These are phyloP conservation scores for Ophiostoma quercus DNA, from an alignment of 2,329 filamentous ascomycete genomes.

Conservation along the genomic window DNA sequence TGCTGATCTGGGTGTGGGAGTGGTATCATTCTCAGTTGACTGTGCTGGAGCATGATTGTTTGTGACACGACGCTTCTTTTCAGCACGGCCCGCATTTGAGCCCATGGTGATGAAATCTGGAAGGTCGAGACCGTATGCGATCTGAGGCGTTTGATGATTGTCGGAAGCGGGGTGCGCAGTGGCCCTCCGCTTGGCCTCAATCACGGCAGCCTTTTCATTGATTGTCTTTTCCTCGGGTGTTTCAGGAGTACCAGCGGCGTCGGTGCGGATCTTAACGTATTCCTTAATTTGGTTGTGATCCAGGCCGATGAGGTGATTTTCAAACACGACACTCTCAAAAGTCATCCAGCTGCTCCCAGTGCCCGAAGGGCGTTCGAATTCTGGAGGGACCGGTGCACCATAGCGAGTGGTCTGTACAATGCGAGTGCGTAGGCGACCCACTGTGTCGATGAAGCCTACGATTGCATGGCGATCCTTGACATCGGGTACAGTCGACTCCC, in stretches of 20 bases:
- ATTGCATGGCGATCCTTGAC: conserved; percentile 52
- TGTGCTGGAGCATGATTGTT: conserved; percentile 9
- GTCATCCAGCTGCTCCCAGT: conserved; percentile 61
- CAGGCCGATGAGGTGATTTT: conserved; percentile 50
- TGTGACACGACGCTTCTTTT: conserved; percentile 45
- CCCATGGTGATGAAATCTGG: conserved; percentile 38
- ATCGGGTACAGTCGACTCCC: conserved; percentile 50
- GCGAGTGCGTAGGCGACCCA: conserved; percentile 56
- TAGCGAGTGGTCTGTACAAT: conserved; percentile 48
- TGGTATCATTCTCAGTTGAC: conserved; percentile 4
- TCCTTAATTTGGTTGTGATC: conserved; percentile 57
- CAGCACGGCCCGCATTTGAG: conserved; percentile 31
- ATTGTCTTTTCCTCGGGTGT: conserved; percentile 38
- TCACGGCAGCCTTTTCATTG: conserved; percentile 42
- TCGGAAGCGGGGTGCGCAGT: conserved; percentile 41
- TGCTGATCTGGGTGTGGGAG: neutral
- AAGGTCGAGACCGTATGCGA: conserved; percentile 49
- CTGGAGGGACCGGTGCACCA: conserved; percentile 44
- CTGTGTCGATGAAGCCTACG: conserved; percentile 57
- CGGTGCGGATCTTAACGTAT: conserved; percentile 52
- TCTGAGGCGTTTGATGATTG: conserved; percentile 39
- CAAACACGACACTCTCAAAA: conserved; percentile 56
- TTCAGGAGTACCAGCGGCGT: conserved; percentile 33
- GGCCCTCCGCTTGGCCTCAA: conserved; percentile 45
- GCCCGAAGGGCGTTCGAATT: conserved; percentile 50